Evolutionary conservation across 1,284 basidiomycete genomes (phyloP).

Genomic region (Trametes polyzona): DNA sequence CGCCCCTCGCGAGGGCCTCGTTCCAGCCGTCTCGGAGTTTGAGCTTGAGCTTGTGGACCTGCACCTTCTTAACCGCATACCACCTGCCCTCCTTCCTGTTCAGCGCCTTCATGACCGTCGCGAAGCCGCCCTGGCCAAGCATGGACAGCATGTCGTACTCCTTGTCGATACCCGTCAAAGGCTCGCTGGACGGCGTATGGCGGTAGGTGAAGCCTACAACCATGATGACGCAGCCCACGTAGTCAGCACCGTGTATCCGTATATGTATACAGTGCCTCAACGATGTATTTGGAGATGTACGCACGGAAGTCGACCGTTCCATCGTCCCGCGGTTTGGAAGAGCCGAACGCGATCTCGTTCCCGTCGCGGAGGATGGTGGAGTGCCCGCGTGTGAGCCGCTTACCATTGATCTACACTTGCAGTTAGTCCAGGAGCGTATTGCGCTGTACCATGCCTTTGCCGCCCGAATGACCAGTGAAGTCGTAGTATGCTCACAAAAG

Average conservation of each 20-base stretch:
- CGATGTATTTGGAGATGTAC: too few relatives aligned
- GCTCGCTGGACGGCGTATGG: constrained; percentile 51
- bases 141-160: constrained; percentile 67
- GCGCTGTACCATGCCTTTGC: too few relatives aligned
- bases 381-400: constrained; percentile 57
- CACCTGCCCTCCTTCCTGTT: constrained; percentile 57
- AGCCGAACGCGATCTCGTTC: constrained; percentile 81
- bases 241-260: background rate
- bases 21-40: constrained; percentile 28
- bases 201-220: constrained; percentile 50
- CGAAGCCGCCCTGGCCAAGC: constrained; percentile 81
- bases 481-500: constrained; percentile 64
- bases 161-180: constrained; percentile 55
- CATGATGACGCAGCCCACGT: background rate
- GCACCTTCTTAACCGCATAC: constrained; percentile 79
- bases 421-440: background rate
- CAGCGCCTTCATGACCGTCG: constrained; percentile 74
- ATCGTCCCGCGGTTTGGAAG: constrained; percentile 44
- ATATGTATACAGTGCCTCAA: too few relatives aligned
- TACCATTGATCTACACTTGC: constrained; percentile 68
- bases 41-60: constrained; percentile 41
- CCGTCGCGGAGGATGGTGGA: constrained; percentile 73
- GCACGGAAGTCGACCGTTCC: constrained; percentile 60
- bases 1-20: background rate
- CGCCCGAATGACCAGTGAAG: background rate